A percentile compares a stretch with the other conserved stretches of the same genome.
Conservation (phyloP, 371 early-diverging fungal genomes). For the Saksenaea vasiformis region DNA sequence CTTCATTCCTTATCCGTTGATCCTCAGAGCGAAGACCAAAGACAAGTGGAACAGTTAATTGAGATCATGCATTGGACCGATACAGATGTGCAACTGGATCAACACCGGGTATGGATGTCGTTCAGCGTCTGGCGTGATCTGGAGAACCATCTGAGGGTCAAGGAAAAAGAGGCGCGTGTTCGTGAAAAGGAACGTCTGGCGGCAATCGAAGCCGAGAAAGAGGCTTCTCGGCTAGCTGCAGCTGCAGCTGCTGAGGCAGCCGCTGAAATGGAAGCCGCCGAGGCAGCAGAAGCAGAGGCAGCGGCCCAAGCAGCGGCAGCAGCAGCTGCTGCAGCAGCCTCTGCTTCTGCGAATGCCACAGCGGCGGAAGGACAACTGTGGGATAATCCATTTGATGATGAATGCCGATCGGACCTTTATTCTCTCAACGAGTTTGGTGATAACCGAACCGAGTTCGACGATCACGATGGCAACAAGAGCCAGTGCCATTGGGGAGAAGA, state of each 20-base stretch:
- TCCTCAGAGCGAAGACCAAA: neutral
- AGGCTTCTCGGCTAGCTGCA: constrained; percentile 28
- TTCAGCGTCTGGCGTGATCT: constrained; percentile 74
- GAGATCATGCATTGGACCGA: constrained; percentile 43
- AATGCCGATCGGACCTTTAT: constrained; percentile 31
- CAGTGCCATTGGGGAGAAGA: constrained; percentile 34
- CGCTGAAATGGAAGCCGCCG: constrained; percentile 27
- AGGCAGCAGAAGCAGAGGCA: constrained; percentile 16
- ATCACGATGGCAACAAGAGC: constrained; percentile 24
- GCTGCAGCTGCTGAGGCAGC: constrained; percentile 34
- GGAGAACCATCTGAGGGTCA: constrained; percentile 71
- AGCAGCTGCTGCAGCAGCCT: constrained; percentile 35
- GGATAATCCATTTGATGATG: constrained; percentile 37
- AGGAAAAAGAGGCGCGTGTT: constrained; percentile 67
- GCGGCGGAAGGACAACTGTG: constrained; percentile 10
- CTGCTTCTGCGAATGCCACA: constrained; percentile 29
- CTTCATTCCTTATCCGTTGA: constrained; percentile 11
- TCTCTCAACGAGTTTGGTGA: constrained; percentile 31
- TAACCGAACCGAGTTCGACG: constrained; percentile 30
- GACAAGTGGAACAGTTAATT: constrained; percentile 8
- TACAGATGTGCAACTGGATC: constrained; percentile 43
- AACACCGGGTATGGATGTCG: constrained; percentile 57
- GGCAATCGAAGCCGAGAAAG: constrained; percentile 30
- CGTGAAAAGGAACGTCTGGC: constrained; percentile 39
- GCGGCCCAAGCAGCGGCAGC: constrained; percentile 18